A percentile compares a stretch with the other conserved stretches of the same genome.
These are phyloP conservation scores for Rosa lucieae DNA, from an alignment of 306 rosid species.

Conservation along the genomic window DNA sequence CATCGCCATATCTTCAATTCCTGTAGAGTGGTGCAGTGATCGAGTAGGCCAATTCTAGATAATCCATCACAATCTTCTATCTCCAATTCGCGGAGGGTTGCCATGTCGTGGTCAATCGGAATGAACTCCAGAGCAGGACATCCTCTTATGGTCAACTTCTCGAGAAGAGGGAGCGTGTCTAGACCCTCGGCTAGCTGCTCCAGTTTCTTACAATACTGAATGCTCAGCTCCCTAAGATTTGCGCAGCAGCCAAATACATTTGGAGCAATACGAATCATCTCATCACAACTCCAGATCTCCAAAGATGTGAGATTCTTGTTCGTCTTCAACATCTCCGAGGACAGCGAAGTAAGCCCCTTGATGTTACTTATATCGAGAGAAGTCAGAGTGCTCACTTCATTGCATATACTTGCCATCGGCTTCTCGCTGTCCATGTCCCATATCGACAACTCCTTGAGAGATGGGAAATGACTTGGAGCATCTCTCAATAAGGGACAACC, in stretches of 20 bases:
- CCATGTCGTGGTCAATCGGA: neutral
- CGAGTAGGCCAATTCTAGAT: neutral
- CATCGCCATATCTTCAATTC: neutral
- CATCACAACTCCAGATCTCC: too few relatives aligned
- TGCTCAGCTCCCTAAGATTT: too few relatives aligned
- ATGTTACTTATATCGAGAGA: too few relatives aligned
- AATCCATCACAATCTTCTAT: rapidly evolving
- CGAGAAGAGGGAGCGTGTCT: neutral
- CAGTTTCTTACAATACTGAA: neutral
- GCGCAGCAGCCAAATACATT: too few relatives aligned
- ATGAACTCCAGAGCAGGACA: neutral
- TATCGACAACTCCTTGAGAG: neutral
- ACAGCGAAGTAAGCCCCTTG: too few relatives aligned
- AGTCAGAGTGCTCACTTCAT: too few relatives aligned
- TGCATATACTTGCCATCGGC: too few relatives aligned
- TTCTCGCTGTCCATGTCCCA: too few relatives aligned
- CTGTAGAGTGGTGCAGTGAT: neutral
- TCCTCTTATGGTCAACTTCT: rapidly evolving
- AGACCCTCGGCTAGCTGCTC: neutral
- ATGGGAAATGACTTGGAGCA: slow-evolving; percentile 2
- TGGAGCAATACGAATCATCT: too few relatives aligned
- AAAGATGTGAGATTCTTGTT: too few relatives aligned
- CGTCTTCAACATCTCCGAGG: too few relatives aligned
- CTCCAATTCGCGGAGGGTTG: neutral
- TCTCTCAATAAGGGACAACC: neutral